phyloP scores from a whole-genome alignment of 1,139 yeast species.

The Diutina pseudorugosa region DNA sequence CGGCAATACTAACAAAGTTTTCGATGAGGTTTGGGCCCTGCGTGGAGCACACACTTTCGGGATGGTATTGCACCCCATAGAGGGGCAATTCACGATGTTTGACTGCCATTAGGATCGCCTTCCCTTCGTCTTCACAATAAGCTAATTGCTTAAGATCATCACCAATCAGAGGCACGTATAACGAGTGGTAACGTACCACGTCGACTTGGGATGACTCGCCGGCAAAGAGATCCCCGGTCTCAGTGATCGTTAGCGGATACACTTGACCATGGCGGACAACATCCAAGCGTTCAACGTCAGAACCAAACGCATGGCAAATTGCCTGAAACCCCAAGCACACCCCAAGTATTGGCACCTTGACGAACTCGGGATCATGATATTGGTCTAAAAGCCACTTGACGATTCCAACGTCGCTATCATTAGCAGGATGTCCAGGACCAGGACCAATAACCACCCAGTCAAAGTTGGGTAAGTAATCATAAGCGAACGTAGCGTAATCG shows the following conservation, averaged over 20 bases:
- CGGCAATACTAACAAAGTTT: conserved; percentile 53
- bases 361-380: conserved; percentile 9
- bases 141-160: conserved; percentile 44
- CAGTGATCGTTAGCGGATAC: conserved; percentile 20
- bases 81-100: conserved; percentile 51
- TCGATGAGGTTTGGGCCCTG: conserved; percentile 45
- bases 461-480: conserved; percentile 33
- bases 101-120: conserved; percentile 66
- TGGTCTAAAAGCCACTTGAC: conserved; percentile 39
- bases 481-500: conserved; percentile 23
- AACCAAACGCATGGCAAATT: conserved; percentile 58
- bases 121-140: conserved; percentile 20
- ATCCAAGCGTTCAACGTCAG: conserved; percentile 37
- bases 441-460: conserved; percentile 87
- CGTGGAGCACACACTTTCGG: conserved; percentile 82
- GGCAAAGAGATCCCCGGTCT: not conserved
- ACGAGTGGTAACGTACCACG: conserved; percentile 84
- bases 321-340: conserved; percentile 91
- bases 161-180: conserved; percentile 37
- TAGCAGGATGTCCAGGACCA: conserved; percentile 88
- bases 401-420: conserved; percentile 58
- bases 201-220: conserved; percentile 24
- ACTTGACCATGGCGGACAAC: conserved; percentile 82
- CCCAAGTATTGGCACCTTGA: conserved; percentile 48
- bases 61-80: conserved; percentile 95